Base-by-base conservation (phyloP, 2,329 filamentous ascomycete species). In the Stagonosporopsis rhizophila region DNA sequence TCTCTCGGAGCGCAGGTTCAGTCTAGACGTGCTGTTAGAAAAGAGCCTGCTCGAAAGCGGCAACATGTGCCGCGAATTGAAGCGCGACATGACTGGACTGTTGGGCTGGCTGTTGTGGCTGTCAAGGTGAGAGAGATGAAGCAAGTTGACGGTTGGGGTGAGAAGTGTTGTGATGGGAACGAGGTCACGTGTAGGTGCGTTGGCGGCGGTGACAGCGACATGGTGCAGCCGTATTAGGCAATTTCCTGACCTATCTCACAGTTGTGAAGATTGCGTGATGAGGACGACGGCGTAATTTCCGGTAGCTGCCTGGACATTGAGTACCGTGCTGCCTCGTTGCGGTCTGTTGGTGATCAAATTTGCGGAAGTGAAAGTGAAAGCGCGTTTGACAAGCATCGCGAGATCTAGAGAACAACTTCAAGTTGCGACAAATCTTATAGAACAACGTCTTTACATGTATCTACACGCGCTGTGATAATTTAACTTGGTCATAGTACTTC, bases 291-390 rank as follows among this genome's bases (percentile, higher is more conserved):
- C 4, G 8, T 15, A 27, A 28, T 40, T 37, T 28, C 22, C 38
- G 22, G 30, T 27, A 11, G 30, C 45, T 28, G 39, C 20, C 15
- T 27, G 15, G 19, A 20, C 40, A 44, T 39, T 49, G 52, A 49
- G 32, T 32, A 44, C 40, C 34, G 20, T 39, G 45, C 7, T 40
- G 12, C 32, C 38, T 27, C 22, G 14, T 28, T 12, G 15, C n/a
- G 11, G 52, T 39, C 49, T 54, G 52, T 40, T 20, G 23, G 4
- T 12, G 15, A 23, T 22, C 44, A 54, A 54, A 44, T 39, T 32
- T n/a, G 27, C 14, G 6, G 3, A 38, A 9, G 27, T 41, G 12
- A 12, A 55, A 17, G 52, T 55, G 52, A 55, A 55, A 50, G 45
- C 34, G 34, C 17, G 20, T 19, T 27, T 40, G 28, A 44, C 40